Evolutionary conservation across 495 filamentous ascomycete species (phyloP).

Genomic region (Parathielavia appendiculata): DNA sequence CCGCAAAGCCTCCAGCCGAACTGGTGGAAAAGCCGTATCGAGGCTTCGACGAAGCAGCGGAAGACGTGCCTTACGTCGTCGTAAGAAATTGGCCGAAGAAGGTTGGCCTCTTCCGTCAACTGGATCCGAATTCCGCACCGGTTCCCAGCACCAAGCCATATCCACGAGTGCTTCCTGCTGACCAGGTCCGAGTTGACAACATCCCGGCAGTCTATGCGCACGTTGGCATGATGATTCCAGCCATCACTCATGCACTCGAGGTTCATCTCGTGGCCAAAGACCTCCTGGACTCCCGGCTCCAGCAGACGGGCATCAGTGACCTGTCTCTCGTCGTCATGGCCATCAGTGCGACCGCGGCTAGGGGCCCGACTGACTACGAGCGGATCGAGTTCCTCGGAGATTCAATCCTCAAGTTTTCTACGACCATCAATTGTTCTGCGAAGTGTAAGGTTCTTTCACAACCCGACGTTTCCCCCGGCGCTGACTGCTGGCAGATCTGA

Average conservation of each 20-base stretch:
- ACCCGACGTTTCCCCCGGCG: neutral
- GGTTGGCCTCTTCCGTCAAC: conserved; percentile 55
- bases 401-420: conserved; percentile 71
- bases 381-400: conserved; percentile 88
- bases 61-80: conserved; percentile 45
- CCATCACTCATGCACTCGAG: conserved; percentile 66
- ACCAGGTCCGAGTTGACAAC: conserved; percentile 41
- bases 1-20: conserved; percentile 35
- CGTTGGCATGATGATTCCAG: conserved; percentile 69
- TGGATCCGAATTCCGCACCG: neutral
- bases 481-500: conserved; percentile 39
- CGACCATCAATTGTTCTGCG: conserved; percentile 63
- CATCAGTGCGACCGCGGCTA: conserved; percentile 60
- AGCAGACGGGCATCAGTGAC: conserved; percentile 49
- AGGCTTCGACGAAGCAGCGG: conserved; percentile 28
- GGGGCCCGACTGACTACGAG: conserved; percentile 68
- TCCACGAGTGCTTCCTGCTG: conserved; percentile 31
- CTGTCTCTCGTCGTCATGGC: conserved; percentile 62
- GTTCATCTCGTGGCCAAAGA: conserved; percentile 56
- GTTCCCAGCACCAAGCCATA: conserved; percentile 29
- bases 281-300: conserved; percentile 57
- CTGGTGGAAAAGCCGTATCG: conserved; percentile 20
- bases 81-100: conserved; percentile 50
- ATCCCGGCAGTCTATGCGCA: conserved; percentile 56
- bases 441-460: conserved; percentile 33